Base-by-base conservation (phyloP, 2,329 filamentous ascomycete species). In the Alternaria sp. region DNA sequence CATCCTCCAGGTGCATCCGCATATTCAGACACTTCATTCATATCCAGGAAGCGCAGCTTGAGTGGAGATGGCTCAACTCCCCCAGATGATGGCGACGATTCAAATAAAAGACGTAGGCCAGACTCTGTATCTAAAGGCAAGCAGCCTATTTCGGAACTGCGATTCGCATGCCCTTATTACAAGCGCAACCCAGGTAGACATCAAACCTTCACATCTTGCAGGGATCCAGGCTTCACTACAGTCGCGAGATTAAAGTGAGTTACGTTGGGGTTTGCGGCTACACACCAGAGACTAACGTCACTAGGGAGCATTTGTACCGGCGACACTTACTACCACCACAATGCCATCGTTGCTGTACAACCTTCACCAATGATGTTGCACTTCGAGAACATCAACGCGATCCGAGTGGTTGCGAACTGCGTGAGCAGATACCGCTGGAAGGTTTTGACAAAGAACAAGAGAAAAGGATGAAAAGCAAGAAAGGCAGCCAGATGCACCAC, bases 381-480 rank as follows among this genome's bases (percentile, higher is more conserved):
- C 65, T 73, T 7, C 67, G 67, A 27, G 70, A 71, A 54, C 70
- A 73, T 34, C 70, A 71, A 46, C 64, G 70, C 16, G 70, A 73
- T 36, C 48, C 62, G 3, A 52, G 49, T 3, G 70, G 70, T 11
- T 73, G 70, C 50, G 60, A 70, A 36, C 52, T 73, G 3, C 61
- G 54, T 20, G 64, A 69, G 32, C 68, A 69, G 27, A 54, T 66
- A 6, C 68, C 67, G 0, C 46, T 69, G 0, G 70, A 73, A 60
- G 70, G 70, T 1, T 71, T 72, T 45, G 62, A 73, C 34, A 69
- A 71, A 44, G 66, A 73, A 22, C 70, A 73, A 63, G 70, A 73
- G 20, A 54, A 67, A 28, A 64, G 64, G 22, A 45, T 73, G 27
- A 73, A 72, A 57, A 72, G 70, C 50, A 73, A 73, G 53, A 72